These are phyloP conservation scores for Aristolochia fimbriata DNA, from an alignment of 164 flowering plant species.

Conservation along the genomic window DNA sequence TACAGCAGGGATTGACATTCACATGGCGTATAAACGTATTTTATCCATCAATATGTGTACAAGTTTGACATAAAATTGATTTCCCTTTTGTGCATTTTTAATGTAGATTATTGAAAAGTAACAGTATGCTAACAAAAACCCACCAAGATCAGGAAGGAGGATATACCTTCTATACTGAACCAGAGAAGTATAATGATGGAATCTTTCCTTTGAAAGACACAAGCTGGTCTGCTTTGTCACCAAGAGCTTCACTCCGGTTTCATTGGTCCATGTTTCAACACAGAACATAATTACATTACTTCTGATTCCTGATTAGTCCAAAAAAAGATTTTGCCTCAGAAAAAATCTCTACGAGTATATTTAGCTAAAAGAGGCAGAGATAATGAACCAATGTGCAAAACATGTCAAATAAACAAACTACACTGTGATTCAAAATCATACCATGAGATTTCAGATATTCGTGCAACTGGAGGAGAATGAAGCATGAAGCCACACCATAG, in stretches of 20 bases:
- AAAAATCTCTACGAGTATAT: neutral
- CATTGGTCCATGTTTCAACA: slow-evolving; percentile 40
- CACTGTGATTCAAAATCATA: slow-evolving; percentile 7
- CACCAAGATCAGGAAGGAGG: no score
- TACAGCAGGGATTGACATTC: no score
- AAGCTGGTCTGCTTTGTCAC: slow-evolving; percentile 64
- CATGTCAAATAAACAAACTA: neutral
- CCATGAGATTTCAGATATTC: slow-evolving; percentile 60
- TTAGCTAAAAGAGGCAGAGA: neutral
- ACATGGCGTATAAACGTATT: no score
- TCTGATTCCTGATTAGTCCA: slow-evolving; percentile 53
- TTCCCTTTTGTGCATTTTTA: no score
- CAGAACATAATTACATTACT: slow-evolving; percentile 52
- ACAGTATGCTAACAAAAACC: no score
- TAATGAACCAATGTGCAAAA: neutral
- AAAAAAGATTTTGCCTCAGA: neutral
- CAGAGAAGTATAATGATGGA: slow-evolving; percentile 30
- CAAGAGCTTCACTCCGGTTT: slow-evolving; percentile 44
- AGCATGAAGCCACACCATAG: slow-evolving; percentile 68
- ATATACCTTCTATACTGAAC: slow-evolving; percentile 12
- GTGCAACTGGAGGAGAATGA: slow-evolving; percentile 57
- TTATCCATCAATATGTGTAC: no score
- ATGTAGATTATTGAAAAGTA: no score
- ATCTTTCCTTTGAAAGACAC: slow-evolving; percentile 40
- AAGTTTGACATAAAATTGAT: no score